Evolutionary conservation across 805 yeast species (phyloP).

Genomic region (Candida adriatica): DNA sequence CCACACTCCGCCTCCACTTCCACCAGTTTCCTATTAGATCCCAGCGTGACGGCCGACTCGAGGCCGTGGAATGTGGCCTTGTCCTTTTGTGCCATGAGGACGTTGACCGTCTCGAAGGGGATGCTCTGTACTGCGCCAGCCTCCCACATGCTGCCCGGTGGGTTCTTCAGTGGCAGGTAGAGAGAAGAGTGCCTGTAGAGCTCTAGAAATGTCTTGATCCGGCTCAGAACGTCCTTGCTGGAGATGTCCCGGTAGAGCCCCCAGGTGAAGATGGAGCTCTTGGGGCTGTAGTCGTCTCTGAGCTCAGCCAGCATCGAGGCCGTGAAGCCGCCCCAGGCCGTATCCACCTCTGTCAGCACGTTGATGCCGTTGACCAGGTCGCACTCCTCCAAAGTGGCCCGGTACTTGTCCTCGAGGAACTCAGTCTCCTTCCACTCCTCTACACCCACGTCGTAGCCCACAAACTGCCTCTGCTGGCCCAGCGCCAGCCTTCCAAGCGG

Average conservation of each 20-base stretch:
- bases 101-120: constrained; percentile 38
- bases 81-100: constrained; percentile 32
- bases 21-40: constrained; percentile 41
- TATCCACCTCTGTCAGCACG: constrained; percentile 60
- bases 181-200: constrained; percentile 44
- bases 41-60: constrained; percentile 34
- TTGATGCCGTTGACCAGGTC: constrained; percentile 72
- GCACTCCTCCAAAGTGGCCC: constrained; percentile 64
- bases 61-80: constrained; percentile 25
- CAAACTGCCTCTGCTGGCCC: constrained; percentile 34
- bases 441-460: constrained; percentile 47
- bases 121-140: constrained; percentile 30
- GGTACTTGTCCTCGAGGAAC: constrained; percentile 49
- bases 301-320: constrained; percentile 42
- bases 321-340: constrained; percentile 82
- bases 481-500: constrained; percentile 22
- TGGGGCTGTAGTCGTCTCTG: constrained; percentile 64
- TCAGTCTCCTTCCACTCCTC: constrained; percentile 51
- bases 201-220: constrained; percentile 40
- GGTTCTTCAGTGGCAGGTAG: constrained; percentile 43
- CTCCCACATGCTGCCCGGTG: constrained; percentile 33
- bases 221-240: constrained; percentile 25
- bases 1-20: constrained; percentile 22
- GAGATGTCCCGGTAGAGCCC: constrained; percentile 27
- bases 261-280: constrained; percentile 41